phyloP scores from a whole-genome alignment of 306 rosid species.

The Sophora flavescens region DNA sequence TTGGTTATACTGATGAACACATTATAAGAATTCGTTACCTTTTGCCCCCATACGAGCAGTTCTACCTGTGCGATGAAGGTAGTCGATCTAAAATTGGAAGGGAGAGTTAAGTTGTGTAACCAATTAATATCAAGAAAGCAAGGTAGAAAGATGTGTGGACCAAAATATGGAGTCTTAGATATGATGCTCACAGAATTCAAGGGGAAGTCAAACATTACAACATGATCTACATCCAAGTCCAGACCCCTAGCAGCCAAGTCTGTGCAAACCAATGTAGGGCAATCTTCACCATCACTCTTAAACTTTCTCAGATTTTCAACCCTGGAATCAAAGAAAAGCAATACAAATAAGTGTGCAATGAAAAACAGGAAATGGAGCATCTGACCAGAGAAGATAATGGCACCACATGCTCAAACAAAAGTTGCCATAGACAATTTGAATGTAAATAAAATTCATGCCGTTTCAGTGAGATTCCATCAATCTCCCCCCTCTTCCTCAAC shows the following conservation, averaged over 20 bases:
- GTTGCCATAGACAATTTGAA: not conserved
- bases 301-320: slow-evolving; percentile 96
- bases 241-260: slow-evolving; percentile 98
- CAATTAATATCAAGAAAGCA: not conserved
- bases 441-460: not conserved
- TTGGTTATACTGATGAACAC: slow-evolving; percentile 1
- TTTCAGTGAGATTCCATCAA: not conserved
- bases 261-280: slow-evolving; percentile 96
- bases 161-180: slow-evolving; percentile 3
- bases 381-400: not conserved
- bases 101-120: slow-evolving; percentile 26
- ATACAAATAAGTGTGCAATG: slow-evolving; percentile 33
- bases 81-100: slow-evolving; percentile 70
- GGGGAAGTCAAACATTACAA: slow-evolving; percentile 97
- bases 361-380: slow-evolving; percentile 13
- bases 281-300: slow-evolving; percentile 82
- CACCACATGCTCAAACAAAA: slow-evolving; percentile 13
- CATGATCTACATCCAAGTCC: slow-evolving; percentile 97
- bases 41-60: slow-evolving; percentile 99
- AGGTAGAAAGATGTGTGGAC: not conserved
- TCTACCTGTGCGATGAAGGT: slow-evolving; percentile 98
- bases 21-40: slow-evolving; percentile 57
- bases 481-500: slow-evolving; percentile 11
- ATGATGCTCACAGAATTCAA: slow-evolving; percentile 73
- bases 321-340: slow-evolving; percentile 56